Evolutionary conservation across 139 green algal genomes (phyloP), one percentile per base, ranked within the genome.

Genomic region (Zygnema circumcarinatum): DNA sequence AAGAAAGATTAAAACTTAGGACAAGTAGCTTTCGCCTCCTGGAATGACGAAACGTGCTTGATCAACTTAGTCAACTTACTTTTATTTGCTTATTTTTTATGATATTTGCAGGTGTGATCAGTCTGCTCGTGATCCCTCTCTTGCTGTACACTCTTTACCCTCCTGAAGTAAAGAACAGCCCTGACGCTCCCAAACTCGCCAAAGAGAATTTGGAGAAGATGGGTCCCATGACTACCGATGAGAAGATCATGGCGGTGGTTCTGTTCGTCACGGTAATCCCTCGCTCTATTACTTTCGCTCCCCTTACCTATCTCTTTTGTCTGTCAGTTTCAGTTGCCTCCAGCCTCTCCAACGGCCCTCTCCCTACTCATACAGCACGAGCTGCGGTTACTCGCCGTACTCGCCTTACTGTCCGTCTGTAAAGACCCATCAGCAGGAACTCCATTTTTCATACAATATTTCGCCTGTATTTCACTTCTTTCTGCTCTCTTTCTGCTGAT

Each of bases 141-240:
- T 94, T 99, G 78, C 93, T 99, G 31, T 99, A 99, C 89, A 88
- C 96, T 2, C 87, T 99, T 62, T 99, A 98, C 93, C 97, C 97
- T 1, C 97, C 97, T 11, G 92, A 98, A 92, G 92, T 98, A 74
- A 98, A 99, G 92, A 94, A 98, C 85, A 98, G 96, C 25, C 97
- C 97, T 2, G 96, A 99, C 79, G 97, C 97, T 1, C 97, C 97
- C 29, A 90, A 87, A 38, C 93, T 96, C 74, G 96, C 95, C 22
- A 90, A 93, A 81, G 94, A 96, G 92, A 96, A 99, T 93, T 94
- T 99, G 53, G 92, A 93, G 25, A 96, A 96, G 93, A 94, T 99
- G 84, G 97, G 97, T 33, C 96, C 97, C 11, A 95, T 99, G 93
- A 95, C 91, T 38, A 87, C 73, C 1, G 95, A 99, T 75, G 97